A percentile compares a stretch with the other conserved stretches of the same genome.
phyloP scores from a whole-genome alignment of 129 eudicot species.

The Calendula officinalis region DNA sequence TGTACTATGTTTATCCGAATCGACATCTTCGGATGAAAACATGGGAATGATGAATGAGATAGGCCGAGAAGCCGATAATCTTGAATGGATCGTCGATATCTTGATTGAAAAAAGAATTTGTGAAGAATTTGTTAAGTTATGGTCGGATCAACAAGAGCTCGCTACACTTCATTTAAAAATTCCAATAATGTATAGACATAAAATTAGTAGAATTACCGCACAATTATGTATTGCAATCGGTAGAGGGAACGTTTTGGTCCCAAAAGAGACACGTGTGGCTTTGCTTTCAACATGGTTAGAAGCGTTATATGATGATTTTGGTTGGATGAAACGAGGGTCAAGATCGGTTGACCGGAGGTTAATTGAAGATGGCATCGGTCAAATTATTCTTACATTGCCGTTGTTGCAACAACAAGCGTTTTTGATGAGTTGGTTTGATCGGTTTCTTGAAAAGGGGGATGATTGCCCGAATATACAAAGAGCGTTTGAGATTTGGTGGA shows the following conservation, averaged over 20 bases:
- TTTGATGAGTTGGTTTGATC: conserved; percentile 77
- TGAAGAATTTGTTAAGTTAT: conserved; percentile 73
- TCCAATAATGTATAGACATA: conserved; percentile 82
- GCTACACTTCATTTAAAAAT: conserved; percentile 72
- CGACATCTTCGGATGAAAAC: conserved; percentile 60
- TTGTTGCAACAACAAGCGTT: conserved; percentile 63
- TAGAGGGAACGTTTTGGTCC: conserved; percentile 70
- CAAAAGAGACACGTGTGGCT: conserved; percentile 57
- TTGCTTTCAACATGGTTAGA: conserved; percentile 93
- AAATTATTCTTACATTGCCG: conserved; percentile 74
- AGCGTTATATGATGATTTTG: conserved; percentile 82
- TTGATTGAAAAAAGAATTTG: conserved; percentile 57
- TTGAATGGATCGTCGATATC: conserved; percentile 85
- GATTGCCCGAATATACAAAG: conserved; percentile 89
- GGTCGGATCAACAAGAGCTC: conserved; percentile 92
- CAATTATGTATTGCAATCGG: conserved; percentile 80
- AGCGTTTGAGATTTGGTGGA: conserved; percentile 97
- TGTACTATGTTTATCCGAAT: conserved; percentile 65
- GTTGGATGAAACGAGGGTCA: conserved; percentile 74
- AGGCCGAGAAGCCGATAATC: conserved; percentile 86
- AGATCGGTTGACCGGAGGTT: conserved; percentile 59
- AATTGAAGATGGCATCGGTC: conserved; percentile 77
- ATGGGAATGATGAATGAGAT: conserved; percentile 68
- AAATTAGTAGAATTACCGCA: conserved; percentile 84
- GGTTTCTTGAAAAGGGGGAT: conserved; percentile 83